Percentiles rank a stretch among this genome's conserved stretches.
These are phyloP conservation scores for Beauveria varroae DNA, from an alignment of 2,329 filamentous ascomycete genomes.

Conservation along the genomic window DNA sequence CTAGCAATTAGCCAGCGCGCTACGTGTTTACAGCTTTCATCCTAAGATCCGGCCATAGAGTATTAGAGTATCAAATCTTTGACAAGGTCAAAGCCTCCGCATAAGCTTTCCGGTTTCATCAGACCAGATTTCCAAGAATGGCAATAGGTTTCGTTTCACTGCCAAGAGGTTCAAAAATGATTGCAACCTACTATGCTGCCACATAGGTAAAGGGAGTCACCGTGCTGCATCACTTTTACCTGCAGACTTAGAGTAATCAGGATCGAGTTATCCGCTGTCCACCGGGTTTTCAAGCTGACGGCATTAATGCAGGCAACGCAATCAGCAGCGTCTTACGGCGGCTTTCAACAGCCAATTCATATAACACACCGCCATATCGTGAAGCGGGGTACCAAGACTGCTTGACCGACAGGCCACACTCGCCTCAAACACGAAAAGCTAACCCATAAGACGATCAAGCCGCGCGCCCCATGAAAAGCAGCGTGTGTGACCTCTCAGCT, in stretches of 20 bases:
- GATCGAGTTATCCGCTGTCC: neutral
- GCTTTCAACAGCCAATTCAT: neutral
- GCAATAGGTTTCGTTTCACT: no score
- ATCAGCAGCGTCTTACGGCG: neutral
- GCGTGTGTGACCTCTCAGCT: neutral
- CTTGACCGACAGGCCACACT: no score
- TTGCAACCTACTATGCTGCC: no score
- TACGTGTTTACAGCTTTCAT: no score
- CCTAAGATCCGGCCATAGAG: no score
- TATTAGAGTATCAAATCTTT: no score
- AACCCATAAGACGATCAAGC: neutral
- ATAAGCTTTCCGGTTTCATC: neutral
- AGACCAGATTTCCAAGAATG: no score
- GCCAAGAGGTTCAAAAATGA: no score
- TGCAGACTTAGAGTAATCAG: constrained; percentile 2
- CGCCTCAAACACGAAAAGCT: neutral
- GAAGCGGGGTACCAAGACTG: neutral
- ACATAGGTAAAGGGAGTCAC: no score
- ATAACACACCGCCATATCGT: neutral
- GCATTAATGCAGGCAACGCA: neutral
- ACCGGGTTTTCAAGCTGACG: neutral
- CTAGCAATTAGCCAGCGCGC: no score
- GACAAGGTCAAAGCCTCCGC: neutral
- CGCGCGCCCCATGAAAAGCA: neutral
- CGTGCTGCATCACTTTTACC: no score